Evolutionary conservation across 2,329 filamentous ascomycete species (phyloP).

Genomic region (Stagonosporopsis vannaccii): DNA sequence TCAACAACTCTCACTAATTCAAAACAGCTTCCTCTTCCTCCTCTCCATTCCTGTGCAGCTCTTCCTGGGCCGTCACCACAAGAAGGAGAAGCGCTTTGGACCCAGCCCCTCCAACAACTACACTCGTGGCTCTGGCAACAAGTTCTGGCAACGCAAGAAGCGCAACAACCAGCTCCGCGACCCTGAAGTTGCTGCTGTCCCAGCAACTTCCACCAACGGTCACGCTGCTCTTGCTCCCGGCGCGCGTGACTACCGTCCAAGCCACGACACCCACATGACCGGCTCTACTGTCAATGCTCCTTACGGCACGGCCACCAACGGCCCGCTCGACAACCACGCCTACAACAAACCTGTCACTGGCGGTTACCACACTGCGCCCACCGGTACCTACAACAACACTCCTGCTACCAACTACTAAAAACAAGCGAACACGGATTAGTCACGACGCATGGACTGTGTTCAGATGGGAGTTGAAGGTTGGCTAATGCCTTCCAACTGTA

Average conservation of each 20-base stretch:
- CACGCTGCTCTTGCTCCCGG: slow-evolving; percentile 31
- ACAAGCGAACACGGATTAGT: no score
- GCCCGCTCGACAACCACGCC: slow-evolving; percentile 20
- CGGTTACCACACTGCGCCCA: slow-evolving; percentile 57
- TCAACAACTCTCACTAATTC: slow-evolving; percentile 18
- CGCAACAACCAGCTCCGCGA: slow-evolving; percentile 50
- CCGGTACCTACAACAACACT: slow-evolving; percentile 46
- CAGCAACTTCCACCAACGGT: slow-evolving; percentile 18
- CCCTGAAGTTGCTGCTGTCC: slow-evolving; percentile 48
- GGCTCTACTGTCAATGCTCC: slow-evolving; percentile 56
- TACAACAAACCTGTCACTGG: slow-evolving; percentile 49
- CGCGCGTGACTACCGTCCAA: slow-evolving; percentile 51
- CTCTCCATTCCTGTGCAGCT: slow-evolving; percentile 74
- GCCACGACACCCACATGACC: slow-evolving; percentile 58
- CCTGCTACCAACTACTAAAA: slow-evolving; percentile 40
- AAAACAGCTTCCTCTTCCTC: slow-evolving; percentile 72
- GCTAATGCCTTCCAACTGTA: slow-evolving; percentile 6
- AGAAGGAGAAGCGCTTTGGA: slow-evolving; percentile 76
- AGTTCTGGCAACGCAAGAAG: slow-evolving; percentile 54
- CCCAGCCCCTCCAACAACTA: slow-evolving; percentile 72
- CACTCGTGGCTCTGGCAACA: slow-evolving; percentile 65
- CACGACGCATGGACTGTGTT: neutral
- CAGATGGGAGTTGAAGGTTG: slow-evolving; percentile 1
- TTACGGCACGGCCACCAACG: slow-evolving; percentile 24
- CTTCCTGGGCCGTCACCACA: slow-evolving; percentile 72